Evolutionary conservation across 2,329 filamentous ascomycete species (phyloP).

Genomic region (Didymosphaeria variabile): DNA sequence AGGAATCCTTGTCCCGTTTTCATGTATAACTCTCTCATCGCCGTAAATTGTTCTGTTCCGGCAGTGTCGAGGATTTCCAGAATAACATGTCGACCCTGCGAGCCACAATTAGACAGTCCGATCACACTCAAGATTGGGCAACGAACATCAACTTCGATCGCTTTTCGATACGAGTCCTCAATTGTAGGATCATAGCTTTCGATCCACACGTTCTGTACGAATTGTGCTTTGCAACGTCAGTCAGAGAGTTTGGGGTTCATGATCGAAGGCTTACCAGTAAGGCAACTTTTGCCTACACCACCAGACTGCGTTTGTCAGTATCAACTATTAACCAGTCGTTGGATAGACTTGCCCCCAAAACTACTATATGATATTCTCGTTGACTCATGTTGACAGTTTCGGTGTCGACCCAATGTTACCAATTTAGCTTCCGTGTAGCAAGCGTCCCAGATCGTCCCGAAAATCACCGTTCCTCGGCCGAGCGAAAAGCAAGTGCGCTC

Average conservation of each 20-base stretch:
- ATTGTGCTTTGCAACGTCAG: conserved; percentile 69
- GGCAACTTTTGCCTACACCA: conserved; percentile 90
- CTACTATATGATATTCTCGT: conserved; percentile 55
- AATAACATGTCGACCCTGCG: conserved; percentile 85
- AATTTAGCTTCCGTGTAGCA: conserved; percentile 25
- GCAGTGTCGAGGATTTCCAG: conserved; percentile 92
- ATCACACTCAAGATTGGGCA: neutral
- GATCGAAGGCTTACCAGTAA: conserved; percentile 72
- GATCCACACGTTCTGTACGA: conserved; percentile 71
- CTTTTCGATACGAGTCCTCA: conserved; percentile 69
- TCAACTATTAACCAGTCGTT: conserved; percentile 25
- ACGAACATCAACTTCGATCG: conserved; percentile 82
- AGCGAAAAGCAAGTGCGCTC: neutral
- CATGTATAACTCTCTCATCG: conserved; percentile 71
- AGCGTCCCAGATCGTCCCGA: conserved; percentile 22
- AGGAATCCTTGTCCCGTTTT: conserved; percentile 92
- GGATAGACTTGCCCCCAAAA: conserved; percentile 50
- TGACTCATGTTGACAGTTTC: conserved; percentile 44
- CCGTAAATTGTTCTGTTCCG: conserved; percentile 86
- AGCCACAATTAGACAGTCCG: conserved; percentile 15
- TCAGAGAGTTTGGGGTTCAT: neutral
- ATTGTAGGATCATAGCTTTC: conserved; percentile 74
- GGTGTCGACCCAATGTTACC: neutral
- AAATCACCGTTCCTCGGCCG: neutral
- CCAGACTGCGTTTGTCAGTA: conserved; percentile 61